phyloP scores from a whole-genome alignment of 352 stramenopile species.

The Globisporangium emineosum region DNA sequence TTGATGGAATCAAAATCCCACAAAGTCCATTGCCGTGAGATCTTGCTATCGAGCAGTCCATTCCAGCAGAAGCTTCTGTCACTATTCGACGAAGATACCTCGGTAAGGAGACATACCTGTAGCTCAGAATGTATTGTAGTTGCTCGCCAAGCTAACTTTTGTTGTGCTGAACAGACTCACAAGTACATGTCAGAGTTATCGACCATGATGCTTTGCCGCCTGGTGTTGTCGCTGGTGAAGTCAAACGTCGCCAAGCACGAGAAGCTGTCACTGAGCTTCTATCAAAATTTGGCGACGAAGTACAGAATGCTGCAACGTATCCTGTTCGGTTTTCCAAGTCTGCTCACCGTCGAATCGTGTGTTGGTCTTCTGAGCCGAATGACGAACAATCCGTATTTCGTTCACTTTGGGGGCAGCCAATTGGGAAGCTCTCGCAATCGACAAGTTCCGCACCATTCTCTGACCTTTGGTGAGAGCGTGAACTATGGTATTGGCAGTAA shows the following conservation, averaged over 20 bases:
- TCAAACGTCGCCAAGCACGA: slow-evolving; percentile 61
- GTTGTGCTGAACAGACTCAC: slow-evolving; percentile 33
- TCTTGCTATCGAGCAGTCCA: slow-evolving; percentile 56
- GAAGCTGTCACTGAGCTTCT: slow-evolving; percentile 57
- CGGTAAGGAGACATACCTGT: slow-evolving; percentile 28
- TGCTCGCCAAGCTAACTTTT: slow-evolving; percentile 2
- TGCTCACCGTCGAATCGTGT: slow-evolving; percentile 69
- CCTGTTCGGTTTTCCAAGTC: slow-evolving; percentile 67
- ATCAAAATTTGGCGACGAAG: slow-evolving; percentile 69
- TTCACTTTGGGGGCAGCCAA: slow-evolving; percentile 46
- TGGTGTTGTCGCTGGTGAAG: slow-evolving; percentile 68
- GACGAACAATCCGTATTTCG: slow-evolving; percentile 64
- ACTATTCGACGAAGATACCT: slow-evolving; percentile 66
- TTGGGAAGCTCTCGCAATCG: slow-evolving; percentile 39
- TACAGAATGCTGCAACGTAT: slow-evolving; percentile 77
- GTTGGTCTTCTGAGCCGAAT: slow-evolving; percentile 74
- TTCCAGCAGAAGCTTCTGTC: slow-evolving; percentile 66
- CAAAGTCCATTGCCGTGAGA: slow-evolving; percentile 48
- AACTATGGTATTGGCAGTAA: slow-evolving; percentile 40
- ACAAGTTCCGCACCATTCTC: slow-evolving; percentile 43
- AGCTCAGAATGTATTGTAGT: neutral
- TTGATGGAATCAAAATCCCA: slow-evolving; percentile 67
- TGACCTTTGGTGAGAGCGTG: slow-evolving; percentile 57
- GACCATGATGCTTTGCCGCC: slow-evolving; percentile 75
- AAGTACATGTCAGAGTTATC: slow-evolving; percentile 64